A percentile compares a stretch with the other conserved stretches of the same genome.
Conservation (phyloP, 2,329 filamentous ascomycete species). For the Stylonectria norvegica region DNA sequence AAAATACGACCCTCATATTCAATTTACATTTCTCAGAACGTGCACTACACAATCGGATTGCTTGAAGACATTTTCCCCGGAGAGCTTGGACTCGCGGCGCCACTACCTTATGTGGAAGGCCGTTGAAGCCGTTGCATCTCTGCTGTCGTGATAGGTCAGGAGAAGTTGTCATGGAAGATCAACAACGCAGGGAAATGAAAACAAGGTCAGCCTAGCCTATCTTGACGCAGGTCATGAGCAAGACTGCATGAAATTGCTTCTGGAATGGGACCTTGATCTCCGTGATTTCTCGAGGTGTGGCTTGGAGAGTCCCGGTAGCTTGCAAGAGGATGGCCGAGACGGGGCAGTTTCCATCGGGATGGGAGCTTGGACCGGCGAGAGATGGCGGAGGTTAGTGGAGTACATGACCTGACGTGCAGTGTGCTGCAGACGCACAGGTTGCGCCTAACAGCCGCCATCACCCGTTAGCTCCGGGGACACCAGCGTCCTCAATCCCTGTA, state of each 20-base stretch:
- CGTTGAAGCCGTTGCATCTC: too few species aligned
- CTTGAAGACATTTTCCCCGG: too few species aligned
- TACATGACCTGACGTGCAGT: slow-evolving; percentile 5
- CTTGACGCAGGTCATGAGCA: slow-evolving; percentile 1
- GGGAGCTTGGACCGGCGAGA: slow-evolving; percentile 2
- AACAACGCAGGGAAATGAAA: not conserved
- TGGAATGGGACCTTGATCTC: slow-evolving; percentile 4
- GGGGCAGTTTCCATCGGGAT: slow-evolving; percentile 1
- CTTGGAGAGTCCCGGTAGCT: not conserved
- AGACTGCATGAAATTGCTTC: slow-evolving; percentile 4
- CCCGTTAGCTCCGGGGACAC: slow-evolving; percentile 18
- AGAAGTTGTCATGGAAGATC: too few species aligned
- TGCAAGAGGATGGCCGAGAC: slow-evolving; percentile 1
- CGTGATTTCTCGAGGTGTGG: slow-evolving; percentile 2
- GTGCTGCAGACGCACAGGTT: slow-evolving; percentile 5
- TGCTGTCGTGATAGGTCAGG: too few species aligned
- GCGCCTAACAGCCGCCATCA: slow-evolving; percentile 6
- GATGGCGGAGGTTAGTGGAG: slow-evolving; percentile 13
- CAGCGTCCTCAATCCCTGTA: slow-evolving; percentile 6
- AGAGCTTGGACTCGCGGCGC: too few species aligned
- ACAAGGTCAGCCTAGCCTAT: slow-evolving; percentile 3
- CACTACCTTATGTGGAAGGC: too few species aligned
- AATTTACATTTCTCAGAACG: too few species aligned
- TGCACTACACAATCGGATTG: too few species aligned
- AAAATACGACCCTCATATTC: too few species aligned